Conservation (phyloP, 441 rosid species). For the Lepidium campestre region DNA sequence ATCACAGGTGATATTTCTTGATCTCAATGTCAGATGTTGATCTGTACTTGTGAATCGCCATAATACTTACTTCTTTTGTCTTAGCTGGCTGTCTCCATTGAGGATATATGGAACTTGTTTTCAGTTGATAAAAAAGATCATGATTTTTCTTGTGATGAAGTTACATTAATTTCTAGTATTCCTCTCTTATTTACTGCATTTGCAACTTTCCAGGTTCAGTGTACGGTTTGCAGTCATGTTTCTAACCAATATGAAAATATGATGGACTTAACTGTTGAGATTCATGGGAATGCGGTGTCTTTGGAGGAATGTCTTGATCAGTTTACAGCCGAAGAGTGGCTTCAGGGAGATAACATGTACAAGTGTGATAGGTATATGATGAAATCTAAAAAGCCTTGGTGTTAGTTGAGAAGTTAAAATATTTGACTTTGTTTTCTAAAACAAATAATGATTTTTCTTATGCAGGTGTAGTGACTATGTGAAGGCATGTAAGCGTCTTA, state of each 20-base stretch:
- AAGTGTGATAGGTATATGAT: conserved; percentile 80
- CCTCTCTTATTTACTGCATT: background rate
- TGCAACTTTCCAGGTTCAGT: conserved; percentile 53
- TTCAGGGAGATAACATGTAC: conserved; percentile 95
- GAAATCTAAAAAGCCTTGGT: background rate
- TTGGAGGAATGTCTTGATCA: conserved; percentile 95
- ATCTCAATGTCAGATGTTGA: background rate
- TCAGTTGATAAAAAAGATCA: background rate
- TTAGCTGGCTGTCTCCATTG: background rate
- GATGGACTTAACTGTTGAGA: conserved; percentile 98
- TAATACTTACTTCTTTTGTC: background rate
- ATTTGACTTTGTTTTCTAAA: background rate
- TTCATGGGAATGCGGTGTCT: conserved; percentile 83
- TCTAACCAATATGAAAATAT: conserved; percentile 89
- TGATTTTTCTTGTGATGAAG: background rate
- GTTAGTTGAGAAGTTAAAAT: background rate
- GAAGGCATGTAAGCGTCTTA: conserved; percentile 93
- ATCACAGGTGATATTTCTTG: conserved; percentile 61
- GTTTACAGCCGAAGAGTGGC: conserved; percentile 80
- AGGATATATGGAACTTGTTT: background rate
- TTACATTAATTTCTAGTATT: background rate
- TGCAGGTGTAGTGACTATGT: conserved; percentile 80
- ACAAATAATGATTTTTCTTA: background rate
- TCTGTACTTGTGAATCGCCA: background rate
- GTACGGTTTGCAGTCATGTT: conserved; percentile 61